Evolutionary conservation across 192 early-diverging fungal genomes (phyloP), one percentile per base, ranked within the genome.

Genomic region (Chytriomyces confervae): DNA sequence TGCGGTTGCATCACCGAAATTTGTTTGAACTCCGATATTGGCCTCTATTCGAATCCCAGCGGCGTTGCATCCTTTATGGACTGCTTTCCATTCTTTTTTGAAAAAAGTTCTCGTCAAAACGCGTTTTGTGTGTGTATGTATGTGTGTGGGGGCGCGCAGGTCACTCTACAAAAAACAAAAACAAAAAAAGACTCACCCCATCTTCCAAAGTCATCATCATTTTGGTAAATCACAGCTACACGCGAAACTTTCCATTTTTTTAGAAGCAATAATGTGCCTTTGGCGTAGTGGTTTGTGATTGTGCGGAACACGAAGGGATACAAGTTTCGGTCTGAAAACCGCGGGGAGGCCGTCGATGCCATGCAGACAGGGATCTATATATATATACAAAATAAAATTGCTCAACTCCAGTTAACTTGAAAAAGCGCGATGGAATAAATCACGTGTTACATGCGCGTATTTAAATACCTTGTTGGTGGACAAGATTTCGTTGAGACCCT

Each of bases 161-260:
- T n/a, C n/a, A n/a, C n/a, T n/a, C n/a, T n/a, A n/a, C n/a, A n/a
- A 27, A 27, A 27, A 27, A 0, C 24, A 27, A 27, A 27, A 27
- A 27, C 0, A 27, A 27, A 27, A 27, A 27, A 27, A 27, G 0
- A 36, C 36, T 57, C 20, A 57, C 53, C 13, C 53, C 20, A 20
- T n/a, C 10, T 7, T 7, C 72, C 72, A 13, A 74, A 47, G n/a
- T 74, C 72, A n/a, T 61, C 53, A 46, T 74, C 72, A 6, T 48
- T 20, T 74, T 74, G 72, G 29, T 74, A 74, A 47, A 74, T 44
- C 10, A 74, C 45, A 13, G 60, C 72, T 9, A 74, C 60, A 5
- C 61, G 53, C 36, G 8, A 10, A 8, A 74, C 72, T 44, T 74
- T 74, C 72, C 72, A 74, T 0, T 16, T 61, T n/a, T 46, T 13